Evolutionary conservation across 805 yeast genomes (phyloP), one percentile per base, ranked within the genome.

Genomic region (Cyberlindnera xishuangbannaensis): DNA sequence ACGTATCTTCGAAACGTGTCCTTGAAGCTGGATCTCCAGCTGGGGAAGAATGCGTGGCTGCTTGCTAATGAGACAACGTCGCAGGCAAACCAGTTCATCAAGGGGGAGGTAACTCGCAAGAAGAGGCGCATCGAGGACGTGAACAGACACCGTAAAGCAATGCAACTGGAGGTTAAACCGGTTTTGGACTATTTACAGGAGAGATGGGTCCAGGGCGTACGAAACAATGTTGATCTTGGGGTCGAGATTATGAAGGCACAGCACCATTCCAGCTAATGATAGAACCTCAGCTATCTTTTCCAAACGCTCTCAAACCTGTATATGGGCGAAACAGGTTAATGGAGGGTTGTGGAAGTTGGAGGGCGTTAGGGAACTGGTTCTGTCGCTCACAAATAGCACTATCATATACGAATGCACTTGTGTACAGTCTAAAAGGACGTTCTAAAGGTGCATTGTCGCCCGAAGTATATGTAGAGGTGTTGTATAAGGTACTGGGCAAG

Each of bases 151-250:
- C 53, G 85, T 16, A 62, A 67, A 41, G 51, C 50, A 20, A 47
- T 64, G 30, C 78, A 76, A 51, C 19, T 45, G 5, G 62, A 67
- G 13, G 65, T 59, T 33, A 58, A 60, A 41, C 73, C 76, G 0
- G 60, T 64, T 17, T 50, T 67, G 34, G 65, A 63, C 20, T 69
- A 68, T 37, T 55, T 73, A 34, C 51, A 58, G n/a, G 58, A 62
- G 8, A 57, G 71, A 44, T 75, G 83, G 81, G 58, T 55, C 27
- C 71, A 69, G n/a, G 30, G 47, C n/a, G 21, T 49, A 2, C 33
- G 37, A 13, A 43, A 41, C 18, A 47, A 45, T 27, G 55, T 65
- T 18, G 64, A 62, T 24, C 33, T 60, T 13, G 69, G 69, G 18
- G 55, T 62, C 17, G 63, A 57, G 35, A 49, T 52, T 17, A 50